phyloP scores from a whole-genome alignment of 371 early-diverging fungal genomes.

The Apophysomyces ossiformis region DNA sequence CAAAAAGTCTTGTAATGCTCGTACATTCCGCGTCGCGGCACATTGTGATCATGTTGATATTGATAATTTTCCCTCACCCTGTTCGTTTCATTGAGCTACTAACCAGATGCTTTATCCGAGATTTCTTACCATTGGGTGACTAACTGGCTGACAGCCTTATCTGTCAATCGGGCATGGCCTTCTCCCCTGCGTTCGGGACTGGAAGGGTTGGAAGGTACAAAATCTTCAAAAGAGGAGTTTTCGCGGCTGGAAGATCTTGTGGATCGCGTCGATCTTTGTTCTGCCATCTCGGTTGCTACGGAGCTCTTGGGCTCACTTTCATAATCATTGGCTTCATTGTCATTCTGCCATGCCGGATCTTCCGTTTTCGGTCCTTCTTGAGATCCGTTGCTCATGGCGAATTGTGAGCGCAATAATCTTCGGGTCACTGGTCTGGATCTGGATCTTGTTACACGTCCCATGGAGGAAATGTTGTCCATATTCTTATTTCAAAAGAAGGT shows the following conservation, averaged over 20 bases:
- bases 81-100: background rate
- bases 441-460: background rate
- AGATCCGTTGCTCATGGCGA: background rate
- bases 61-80: conserved; percentile 65
- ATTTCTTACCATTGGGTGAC: conserved; percentile 30
- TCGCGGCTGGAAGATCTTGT: background rate
- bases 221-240: background rate
- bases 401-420: background rate
- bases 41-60: conserved; percentile 52
- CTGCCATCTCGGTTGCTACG: background rate
- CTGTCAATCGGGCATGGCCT: conserved; percentile 9
- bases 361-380: background rate
- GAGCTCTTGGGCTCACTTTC: background rate
- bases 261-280: background rate
- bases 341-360: background rate
- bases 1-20: conserved; percentile 63
- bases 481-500: background rate
- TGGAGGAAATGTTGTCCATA: background rate
- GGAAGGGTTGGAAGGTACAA: background rate
- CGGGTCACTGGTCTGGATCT: conserved; percentile 1
- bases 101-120: background rate
- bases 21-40: conserved; percentile 65
- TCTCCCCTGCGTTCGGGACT: background rate
- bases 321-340: background rate
- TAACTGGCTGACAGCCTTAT: conserved; percentile 31